These are phyloP conservation scores for Serendipita sp. DNA, from an alignment of 1,284 basidiomycete genomes.

Conservation along the genomic window DNA sequence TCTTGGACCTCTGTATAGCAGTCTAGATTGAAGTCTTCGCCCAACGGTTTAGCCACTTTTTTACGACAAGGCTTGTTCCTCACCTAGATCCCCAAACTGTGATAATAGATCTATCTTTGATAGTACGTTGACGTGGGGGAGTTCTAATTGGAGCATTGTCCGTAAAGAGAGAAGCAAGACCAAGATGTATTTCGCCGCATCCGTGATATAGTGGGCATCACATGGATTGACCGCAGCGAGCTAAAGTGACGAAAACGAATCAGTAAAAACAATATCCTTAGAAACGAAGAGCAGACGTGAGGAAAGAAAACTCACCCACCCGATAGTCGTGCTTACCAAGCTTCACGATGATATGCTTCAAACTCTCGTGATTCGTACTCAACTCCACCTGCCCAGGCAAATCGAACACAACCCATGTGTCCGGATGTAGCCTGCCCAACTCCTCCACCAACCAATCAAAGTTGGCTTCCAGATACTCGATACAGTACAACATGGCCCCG, in stretches of 20 bases:
- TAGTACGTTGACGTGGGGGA: constrained; percentile 94
- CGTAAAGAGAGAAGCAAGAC: constrained; percentile 43
- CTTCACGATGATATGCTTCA: constrained; percentile 65
- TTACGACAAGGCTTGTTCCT: constrained; percentile 14
- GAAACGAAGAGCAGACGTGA: no score
- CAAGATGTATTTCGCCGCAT: constrained; percentile 89
- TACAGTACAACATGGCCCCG: constrained; percentile 91
- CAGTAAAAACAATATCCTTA: no score
- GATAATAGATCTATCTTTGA: constrained; percentile 87
- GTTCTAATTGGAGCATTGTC: constrained; percentile 55
- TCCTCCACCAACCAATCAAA: constrained; percentile 84
- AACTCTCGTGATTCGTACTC: constrained; percentile 85
- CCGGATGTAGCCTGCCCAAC: constrained; percentile 51
- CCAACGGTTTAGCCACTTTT: neutral
- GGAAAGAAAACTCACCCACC: constrained; percentile 35
- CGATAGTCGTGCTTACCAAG: constrained; percentile 64
- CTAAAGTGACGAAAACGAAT: constrained; percentile 6
- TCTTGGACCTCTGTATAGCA: constrained; percentile 99
- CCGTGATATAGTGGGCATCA: constrained; percentile 94
- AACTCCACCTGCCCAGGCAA: constrained; percentile 96
- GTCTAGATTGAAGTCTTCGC: constrained; percentile 87
- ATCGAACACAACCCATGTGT: constrained; percentile 87
- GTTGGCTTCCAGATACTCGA: constrained; percentile 94
- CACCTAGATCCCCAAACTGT: constrained; percentile 80
- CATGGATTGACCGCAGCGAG: constrained; percentile 89